phyloP scores from a whole-genome alignment of 2,329 filamentous ascomycete genomes.

The Colletotrichum neosansevieriae region DNA sequence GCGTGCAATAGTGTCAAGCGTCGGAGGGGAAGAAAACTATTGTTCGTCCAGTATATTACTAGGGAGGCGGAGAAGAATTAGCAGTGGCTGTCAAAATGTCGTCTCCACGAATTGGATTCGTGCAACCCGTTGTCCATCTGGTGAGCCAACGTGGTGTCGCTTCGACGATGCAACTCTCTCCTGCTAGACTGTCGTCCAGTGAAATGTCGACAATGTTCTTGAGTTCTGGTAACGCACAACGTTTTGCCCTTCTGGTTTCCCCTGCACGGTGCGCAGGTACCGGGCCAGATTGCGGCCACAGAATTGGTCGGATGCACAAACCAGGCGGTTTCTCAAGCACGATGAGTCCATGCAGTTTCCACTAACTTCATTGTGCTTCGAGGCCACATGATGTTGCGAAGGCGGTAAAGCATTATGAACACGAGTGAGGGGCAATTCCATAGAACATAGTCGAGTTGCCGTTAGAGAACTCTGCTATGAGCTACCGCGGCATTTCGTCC shows the following conservation, averaged over 20 bases:
- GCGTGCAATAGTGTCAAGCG: background rate
- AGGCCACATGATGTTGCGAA: conserved; percentile 30
- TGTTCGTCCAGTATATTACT: background rate
- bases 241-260: conserved; percentile 19
- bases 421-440: background rate
- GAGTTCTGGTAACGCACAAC: conserved; percentile 18
- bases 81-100: conserved; percentile 13
- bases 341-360: conserved; percentile 14
- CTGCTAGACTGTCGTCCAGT: conserved; percentile 28
- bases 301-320: conserved; percentile 10
- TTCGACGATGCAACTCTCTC: conserved; percentile 38
- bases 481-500: conserved; percentile 8
- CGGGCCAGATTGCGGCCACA: conserved; percentile 23
- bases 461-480: background rate
- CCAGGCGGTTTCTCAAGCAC: conserved; percentile 12
- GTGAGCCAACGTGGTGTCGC: conserved; percentile 28
- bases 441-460: conserved; percentile 2
- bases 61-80: conserved; percentile 23
- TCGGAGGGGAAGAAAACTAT: conserved; percentile 10
- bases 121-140: conserved; percentile 30
- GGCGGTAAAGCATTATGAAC: conserved; percentile 14
- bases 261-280: conserved; percentile 38
- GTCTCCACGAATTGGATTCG: conserved; percentile 39
- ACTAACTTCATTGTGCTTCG: conserved; percentile 24
- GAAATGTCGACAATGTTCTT: conserved; percentile 15